These are phyloP conservation scores for Aspergillus neoniger DNA, from an alignment of 2,329 filamentous ascomycete species.

Conservation along the genomic window DNA sequence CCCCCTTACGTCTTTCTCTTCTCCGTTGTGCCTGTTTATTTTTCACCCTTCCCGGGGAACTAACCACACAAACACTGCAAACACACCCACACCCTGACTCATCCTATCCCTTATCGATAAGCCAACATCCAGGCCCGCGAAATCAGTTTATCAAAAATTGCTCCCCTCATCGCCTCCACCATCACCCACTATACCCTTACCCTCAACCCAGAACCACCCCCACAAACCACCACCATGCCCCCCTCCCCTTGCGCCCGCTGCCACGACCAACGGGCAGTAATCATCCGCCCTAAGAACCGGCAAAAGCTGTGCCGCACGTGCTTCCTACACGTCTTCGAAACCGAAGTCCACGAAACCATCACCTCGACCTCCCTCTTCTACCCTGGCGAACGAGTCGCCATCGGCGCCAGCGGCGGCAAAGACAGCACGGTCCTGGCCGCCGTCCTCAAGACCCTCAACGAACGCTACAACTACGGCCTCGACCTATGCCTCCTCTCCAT, in stretches of 20 bases:
- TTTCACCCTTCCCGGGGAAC: not conserved
- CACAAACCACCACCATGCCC: constrained; percentile 60
- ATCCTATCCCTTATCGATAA: constrained; percentile 14
- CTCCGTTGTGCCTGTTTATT: constrained; percentile 2
- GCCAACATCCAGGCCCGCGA: not conserved
- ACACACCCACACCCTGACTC: constrained; percentile 15
- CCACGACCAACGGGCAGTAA: constrained; percentile 74
- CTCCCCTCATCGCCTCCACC: constrained; percentile 5
- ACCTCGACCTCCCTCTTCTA: constrained; percentile 76
- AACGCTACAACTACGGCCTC: constrained; percentile 81
- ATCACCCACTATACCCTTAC: not conserved
- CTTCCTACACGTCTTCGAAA: constrained; percentile 85
- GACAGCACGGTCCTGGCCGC: constrained; percentile 95
- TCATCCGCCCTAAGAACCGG: constrained; percentile 92
- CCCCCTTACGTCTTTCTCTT: not conserved
- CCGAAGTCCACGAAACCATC: constrained; percentile 93
- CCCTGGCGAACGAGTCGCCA: constrained; percentile 82
- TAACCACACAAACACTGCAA: constrained; percentile 19
- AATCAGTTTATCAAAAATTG: not conserved
- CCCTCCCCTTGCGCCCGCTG: constrained; percentile 76
- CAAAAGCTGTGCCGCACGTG: constrained; percentile 89
- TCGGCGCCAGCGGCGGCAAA: constrained; percentile 95
- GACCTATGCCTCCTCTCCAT: constrained; percentile 86
- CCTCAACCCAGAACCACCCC: not conserved
- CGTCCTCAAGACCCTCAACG: constrained; percentile 91